Evolutionary conservation across 306 rosid genomes (phyloP).

Genomic region (Adenanthera pavonina): DNA sequence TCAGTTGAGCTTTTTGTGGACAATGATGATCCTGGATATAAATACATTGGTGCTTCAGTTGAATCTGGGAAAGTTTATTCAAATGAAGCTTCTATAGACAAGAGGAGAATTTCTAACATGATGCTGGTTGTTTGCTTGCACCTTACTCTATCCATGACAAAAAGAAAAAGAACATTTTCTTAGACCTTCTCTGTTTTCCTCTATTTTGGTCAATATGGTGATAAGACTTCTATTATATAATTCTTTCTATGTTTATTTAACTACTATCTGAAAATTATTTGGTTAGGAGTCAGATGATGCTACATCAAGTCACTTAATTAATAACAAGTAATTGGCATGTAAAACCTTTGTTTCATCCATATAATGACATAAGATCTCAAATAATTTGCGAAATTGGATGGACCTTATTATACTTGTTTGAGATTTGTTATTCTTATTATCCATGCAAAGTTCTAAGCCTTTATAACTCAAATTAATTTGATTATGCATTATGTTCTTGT

Average conservation of each 20-base stretch:
- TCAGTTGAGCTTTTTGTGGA: conserved; percentile 64
- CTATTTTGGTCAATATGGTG: conserved; percentile 28
- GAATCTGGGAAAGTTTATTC: conserved; percentile 44
- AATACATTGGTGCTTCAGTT: conserved; percentile 37
- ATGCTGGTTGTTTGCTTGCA: conserved; percentile 42
- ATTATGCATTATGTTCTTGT: not conserved
- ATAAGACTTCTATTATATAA: conserved; percentile 18
- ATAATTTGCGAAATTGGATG: not conserved
- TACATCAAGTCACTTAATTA: conserved; percentile 4
- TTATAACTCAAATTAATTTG: not conserved
- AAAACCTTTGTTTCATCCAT: conserved; percentile 13
- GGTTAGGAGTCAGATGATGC: conserved; percentile 16
- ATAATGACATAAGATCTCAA: not conserved
- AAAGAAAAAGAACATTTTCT: not conserved
- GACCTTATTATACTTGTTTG: not conserved
- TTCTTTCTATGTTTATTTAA: conserved; percentile 16
- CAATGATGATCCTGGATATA: conserved; percentile 38
- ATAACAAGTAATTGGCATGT: conserved; percentile 1
- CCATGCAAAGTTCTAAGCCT: not conserved
- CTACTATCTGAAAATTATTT: conserved; percentile 6
- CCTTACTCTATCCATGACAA: conserved; percentile 13
- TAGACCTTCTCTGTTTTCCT: conserved; percentile 5
- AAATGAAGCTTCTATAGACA: conserved; percentile 44
- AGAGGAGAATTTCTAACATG: conserved; percentile 43
- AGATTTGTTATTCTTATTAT: not conserved